These are phyloP conservation scores for Talaromyces pinophilus DNA, from an alignment of 2,329 filamentous ascomycete species.

Conservation along the genomic window DNA sequence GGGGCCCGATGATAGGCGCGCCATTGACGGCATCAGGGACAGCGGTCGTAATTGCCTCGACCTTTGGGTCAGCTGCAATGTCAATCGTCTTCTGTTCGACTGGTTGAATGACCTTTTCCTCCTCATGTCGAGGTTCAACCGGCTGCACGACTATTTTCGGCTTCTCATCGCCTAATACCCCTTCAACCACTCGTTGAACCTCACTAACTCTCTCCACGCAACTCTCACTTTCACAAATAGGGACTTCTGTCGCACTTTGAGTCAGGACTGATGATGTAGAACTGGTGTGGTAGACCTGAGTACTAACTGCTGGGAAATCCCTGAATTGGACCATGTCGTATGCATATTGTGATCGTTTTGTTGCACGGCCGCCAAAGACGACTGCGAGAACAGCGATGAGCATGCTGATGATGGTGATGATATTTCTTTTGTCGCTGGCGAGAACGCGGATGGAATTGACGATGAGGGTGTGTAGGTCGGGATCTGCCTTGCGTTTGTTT, in stretches of 20 bases:
- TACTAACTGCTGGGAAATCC: slow-evolving; percentile 24
- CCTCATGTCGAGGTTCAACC: background rate
- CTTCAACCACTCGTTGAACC: slow-evolving; percentile 24
- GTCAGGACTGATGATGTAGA: slow-evolving; percentile 22
- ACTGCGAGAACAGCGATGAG: slow-evolving; percentile 43
- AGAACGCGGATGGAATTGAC: slow-evolving; percentile 57
- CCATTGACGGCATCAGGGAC: background rate
- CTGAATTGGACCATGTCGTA: slow-evolving; percentile 13
- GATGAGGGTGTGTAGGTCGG: slow-evolving; percentile 55
- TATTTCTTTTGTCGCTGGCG: slow-evolving; percentile 55
- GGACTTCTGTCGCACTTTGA: slow-evolving; percentile 21
- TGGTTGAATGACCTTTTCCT: background rate
- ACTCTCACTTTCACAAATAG: slow-evolving; percentile 17
- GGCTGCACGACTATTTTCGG: background rate
- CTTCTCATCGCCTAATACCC: slow-evolving; percentile 5
- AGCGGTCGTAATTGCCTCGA: background rate
- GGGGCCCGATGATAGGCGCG: background rate
- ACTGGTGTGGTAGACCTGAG: slow-evolving; percentile 23
- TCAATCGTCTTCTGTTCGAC: background rate
- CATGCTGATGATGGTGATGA: slow-evolving; percentile 45
- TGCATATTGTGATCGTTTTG: background rate
- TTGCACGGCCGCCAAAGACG: slow-evolving; percentile 8
- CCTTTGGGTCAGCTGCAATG: background rate
- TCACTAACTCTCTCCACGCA: slow-evolving; percentile 18
- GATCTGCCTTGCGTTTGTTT: slow-evolving; percentile 35